Evolutionary conservation across 352 stramenopile genomes (phyloP), one percentile per base, ranked within the genome.

Genomic region (Peronospora belbahrii): DNA sequence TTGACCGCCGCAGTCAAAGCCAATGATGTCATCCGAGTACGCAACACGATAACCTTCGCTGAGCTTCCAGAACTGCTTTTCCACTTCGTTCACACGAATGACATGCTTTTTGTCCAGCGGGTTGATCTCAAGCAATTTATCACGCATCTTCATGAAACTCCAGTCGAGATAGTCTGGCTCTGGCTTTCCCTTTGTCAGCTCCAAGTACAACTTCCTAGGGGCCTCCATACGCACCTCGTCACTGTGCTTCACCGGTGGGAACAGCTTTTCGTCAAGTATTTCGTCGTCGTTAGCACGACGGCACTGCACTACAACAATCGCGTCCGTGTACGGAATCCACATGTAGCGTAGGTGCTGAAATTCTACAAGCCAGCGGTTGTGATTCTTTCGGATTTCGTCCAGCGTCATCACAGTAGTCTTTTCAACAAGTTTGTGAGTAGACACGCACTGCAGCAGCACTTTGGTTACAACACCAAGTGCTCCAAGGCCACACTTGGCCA

Each of bases 1-100:
- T 67, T 98, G 83, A 14, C 96, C 96, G 34, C 96, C 96, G 61
- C 96, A 99, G 75, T 99, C 96, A 64, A 99, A 99, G 39, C 96
- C 94, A 30, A 99, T 88, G 41, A 98, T 90, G 54, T 98, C 71
- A 58, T 97, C 94, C 27, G 88, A 97, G 17, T 85, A 86, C 28
- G 79, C 83, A 6, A 96, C 80, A 14, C 95, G 81, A 48, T 83
- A 93, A 30, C 92, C 95, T 63, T 97, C 69, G 52, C 74, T 97
- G 17, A 79, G 73, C 57, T 83, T 80, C 96, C 96, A 99, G 59
- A 98, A 99, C 37, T 95, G 74, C 25, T 91, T 93, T 67, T 99
- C 96, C 17, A 85, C 89, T 40, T 85, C 65, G 54, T 99, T 99
- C 45, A 97, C 91, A 31, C 72, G 74, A 40, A 92, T 83, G n/a